Evolutionary conservation across 345 rosid species (phyloP).

Genomic region (Leavenworthia alabamica): DNA sequence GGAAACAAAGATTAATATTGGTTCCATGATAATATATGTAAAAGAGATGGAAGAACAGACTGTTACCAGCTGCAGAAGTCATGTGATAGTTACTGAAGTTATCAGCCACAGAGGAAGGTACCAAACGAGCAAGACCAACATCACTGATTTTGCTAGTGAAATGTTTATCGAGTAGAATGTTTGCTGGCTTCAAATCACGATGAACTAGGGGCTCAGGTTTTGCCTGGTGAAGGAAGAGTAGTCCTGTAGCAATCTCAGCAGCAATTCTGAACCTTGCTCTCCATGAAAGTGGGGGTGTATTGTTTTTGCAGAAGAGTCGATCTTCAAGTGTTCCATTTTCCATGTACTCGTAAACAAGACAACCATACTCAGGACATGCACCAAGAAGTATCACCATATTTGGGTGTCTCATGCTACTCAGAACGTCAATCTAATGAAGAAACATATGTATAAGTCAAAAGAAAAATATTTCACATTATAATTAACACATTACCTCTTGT

Average conservation of each 20-base stretch:
- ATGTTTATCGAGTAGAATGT: no score
- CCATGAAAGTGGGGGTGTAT: no score
- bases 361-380: constrained; percentile 80
- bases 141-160: no score
- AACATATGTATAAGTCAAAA: constrained; percentile 25
- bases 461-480: neutral
- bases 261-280: no score
- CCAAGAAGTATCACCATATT: constrained; percentile 78
- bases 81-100: constrained; percentile 40
- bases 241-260: no score
- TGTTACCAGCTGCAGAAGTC: constrained; percentile 70
- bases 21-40: neutral
- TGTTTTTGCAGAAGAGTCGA: no score
- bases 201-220: no score
- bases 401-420: constrained; percentile 77
- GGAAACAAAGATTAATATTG: constrained; percentile 12
- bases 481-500: constrained; percentile 49
- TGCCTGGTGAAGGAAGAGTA: no score
- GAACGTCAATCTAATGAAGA: constrained; percentile 53
- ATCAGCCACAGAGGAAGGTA: constrained; percentile 44
- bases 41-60: neutral
- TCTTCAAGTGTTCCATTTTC: constrained; percentile 77
- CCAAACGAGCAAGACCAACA: constrained; percentile 70
- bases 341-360: constrained; percentile 80
- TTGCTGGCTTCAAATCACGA: no score